A percentile compares a stretch with the other conserved stretches of the same genome.
These are phyloP conservation scores for Sporothrix euskadiensis DNA, from an alignment of 2,329 filamentous ascomycete genomes.

Conservation along the genomic window DNA sequence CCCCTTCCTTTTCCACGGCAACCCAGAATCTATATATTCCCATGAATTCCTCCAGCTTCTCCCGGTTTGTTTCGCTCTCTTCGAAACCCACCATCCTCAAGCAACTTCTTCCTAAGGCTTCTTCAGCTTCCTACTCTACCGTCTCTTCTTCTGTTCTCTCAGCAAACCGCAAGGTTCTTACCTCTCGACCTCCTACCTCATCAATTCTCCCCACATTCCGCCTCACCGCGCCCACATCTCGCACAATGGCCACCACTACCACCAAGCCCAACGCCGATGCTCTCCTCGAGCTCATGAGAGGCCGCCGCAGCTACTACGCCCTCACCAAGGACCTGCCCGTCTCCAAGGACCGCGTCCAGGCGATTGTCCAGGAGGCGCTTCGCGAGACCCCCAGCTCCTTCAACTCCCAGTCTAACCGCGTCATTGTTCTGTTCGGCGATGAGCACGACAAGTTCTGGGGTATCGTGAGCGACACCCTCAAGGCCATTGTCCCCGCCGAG, in stretches of 20 bases:
- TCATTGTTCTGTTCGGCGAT: conserved; percentile 74
- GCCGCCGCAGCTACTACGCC: conserved; percentile 68
- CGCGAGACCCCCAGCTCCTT: conserved; percentile 75
- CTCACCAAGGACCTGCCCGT: conserved; percentile 65
- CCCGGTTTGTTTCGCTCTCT: conserved; percentile 5
- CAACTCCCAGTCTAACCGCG: conserved; percentile 82
- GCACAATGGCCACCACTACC: conserved; percentile 36
- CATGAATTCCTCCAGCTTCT: conserved; percentile 20
- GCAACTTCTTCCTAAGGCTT: conserved; percentile 17
- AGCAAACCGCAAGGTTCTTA: background rate
- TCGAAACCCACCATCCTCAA: conserved; percentile 18
- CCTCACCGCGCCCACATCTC: conserved; percentile 13
- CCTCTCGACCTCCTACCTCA: conserved; percentile 17
- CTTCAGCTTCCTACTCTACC: conserved; percentile 12
- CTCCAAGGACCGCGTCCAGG: conserved; percentile 58
- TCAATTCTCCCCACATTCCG: conserved; percentile 2
- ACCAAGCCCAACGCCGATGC: conserved; percentile 51
- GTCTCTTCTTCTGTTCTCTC: background rate
- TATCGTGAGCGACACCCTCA: conserved; percentile 63
- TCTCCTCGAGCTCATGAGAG: conserved; percentile 65
- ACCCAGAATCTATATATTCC: conserved; percentile 15
- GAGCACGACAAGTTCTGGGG: conserved; percentile 92
- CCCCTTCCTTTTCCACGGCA: background rate
- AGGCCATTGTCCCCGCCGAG: conserved; percentile 67
- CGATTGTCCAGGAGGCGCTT: conserved; percentile 65